A percentile compares a stretch with the other conserved stretches of the same genome.
These are phyloP conservation scores for Rhododendron ovatum DNA, from an alignment of 148 eudicot genomes.

Conservation along the genomic window DNA sequence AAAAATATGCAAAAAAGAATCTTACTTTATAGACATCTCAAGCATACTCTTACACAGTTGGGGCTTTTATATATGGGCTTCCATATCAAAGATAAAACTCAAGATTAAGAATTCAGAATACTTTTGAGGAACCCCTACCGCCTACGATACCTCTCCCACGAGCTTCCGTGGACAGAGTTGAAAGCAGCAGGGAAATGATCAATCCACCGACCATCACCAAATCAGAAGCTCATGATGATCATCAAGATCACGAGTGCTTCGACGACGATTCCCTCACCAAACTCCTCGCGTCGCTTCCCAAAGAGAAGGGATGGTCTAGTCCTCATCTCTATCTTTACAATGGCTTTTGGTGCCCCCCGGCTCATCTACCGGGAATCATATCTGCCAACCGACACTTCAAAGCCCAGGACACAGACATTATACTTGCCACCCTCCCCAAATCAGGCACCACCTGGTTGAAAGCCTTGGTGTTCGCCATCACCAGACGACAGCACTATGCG, in stretches of 20 bases:
- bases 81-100: no score
- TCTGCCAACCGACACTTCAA: constrained; percentile 12
- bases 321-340: background rate
- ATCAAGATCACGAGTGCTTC: background rate
- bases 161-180: background rate
- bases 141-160: no score
- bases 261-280: background rate
- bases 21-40: no score
- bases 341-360: background rate
- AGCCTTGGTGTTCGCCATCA: constrained; percentile 43
- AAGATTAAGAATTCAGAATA: no score
- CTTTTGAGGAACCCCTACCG: no score
- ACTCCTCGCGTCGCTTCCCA: background rate
- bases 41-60: no score
- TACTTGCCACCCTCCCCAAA: constrained; percentile 47
- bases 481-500: constrained; percentile 18
- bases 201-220: background rate
- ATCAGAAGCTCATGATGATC: background rate
- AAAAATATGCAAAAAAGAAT: no score
- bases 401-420: constrained; percentile 36
- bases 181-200: background rate
- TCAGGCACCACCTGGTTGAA: constrained; percentile 74
- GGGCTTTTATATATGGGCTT: no score
- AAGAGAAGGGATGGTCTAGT: background rate
- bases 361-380: background rate